Base-by-base conservation (phyloP, 2,329 filamentous ascomycete species). In the Cadophora sp. region DNA sequence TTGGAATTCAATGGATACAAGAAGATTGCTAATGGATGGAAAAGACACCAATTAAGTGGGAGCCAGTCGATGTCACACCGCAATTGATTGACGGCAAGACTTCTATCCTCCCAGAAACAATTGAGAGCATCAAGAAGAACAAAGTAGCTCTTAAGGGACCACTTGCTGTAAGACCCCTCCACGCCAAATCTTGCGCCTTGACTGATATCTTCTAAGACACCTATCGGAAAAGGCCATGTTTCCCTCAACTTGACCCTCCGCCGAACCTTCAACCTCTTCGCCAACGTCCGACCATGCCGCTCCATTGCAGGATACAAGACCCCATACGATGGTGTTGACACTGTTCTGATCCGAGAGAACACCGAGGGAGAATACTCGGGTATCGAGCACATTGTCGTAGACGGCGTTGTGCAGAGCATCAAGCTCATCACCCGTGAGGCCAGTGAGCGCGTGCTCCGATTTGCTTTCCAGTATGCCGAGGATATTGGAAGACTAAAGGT, bases 301-400 rank as follows among this genome's bases (percentile, higher is more conserved):
- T 97, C 94, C 72, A 94, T 99, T 75, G 92, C 92, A 73, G 96
- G 96, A 78, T 99, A 91, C 91, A 97, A 98, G 90, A 99, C 96
- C 63, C 94, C 95, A 71, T 98, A 98, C 85, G 95, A 98, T 81
- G 89, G 92, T 77, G 96, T 99, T 79, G 92, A 99, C 83, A 97
- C 94, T 47, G 93, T 97, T 78, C 86, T 99, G 79, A 98, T 99
- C 83, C 93, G 96, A 82, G 96, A 99, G 86, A 99, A 99, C 88
- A 98, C 96, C 75, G 96, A 98, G 88, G 96, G 96, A 81, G 96
- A 98, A 87, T 99, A 99, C 89, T 97, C 93, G 50, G 96, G 96
- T 71, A 98, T 99, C 77, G 96, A 99, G 87, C 96, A 99, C 84
- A 89, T 97, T 67, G 96, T 98, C 41, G 94, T 98, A 27, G 94